phyloP scores from a whole-genome alignment of 495 filamentous ascomycete genomes.

The Lophium mytilinum region DNA sequence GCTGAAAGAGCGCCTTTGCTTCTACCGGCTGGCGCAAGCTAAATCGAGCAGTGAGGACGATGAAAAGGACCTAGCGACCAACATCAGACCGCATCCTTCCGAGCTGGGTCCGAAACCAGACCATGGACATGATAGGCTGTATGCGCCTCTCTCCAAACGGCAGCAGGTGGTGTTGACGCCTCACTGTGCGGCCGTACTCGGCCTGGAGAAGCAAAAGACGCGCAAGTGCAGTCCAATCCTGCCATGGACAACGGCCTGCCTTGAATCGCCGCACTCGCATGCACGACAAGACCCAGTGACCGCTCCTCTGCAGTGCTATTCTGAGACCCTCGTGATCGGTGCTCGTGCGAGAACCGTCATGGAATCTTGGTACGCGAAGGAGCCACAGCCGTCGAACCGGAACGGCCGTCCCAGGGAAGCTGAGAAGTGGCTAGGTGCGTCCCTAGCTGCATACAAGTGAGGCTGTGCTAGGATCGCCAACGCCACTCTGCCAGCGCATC shows the following conservation, averaged over 20 bases:
- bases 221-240: too few relatives aligned
- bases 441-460: conserved; percentile 8
- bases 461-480: conserved; percentile 7
- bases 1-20: conserved; percentile 5
- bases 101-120: background rate
- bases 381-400: conserved; percentile 1
- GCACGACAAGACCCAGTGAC: too few relatives aligned
- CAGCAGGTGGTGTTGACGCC: conserved; percentile 7
- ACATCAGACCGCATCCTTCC: background rate
- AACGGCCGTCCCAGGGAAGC: conserved; percentile 5
- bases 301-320: too few relatives aligned
- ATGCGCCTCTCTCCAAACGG: conserved; percentile 18
- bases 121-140: conserved; percentile 9
- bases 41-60: background rate
- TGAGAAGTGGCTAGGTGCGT: conserved; percentile 10
- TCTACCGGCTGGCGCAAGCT: background rate
- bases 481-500: conserved; percentile 26
- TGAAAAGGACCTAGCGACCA: background rate
- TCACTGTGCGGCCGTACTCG: background rate
- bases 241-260: too few relatives aligned
- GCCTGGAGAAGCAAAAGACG: background rate
- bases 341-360: too few relatives aligned
- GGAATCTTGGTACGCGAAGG: background rate
- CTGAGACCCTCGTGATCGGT: too few relatives aligned
- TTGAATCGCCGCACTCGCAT: too few relatives aligned